These are phyloP conservation scores for Monilinia polystroma DNA, from an alignment of 2,329 filamentous ascomycete genomes.

Conservation along the genomic window DNA sequence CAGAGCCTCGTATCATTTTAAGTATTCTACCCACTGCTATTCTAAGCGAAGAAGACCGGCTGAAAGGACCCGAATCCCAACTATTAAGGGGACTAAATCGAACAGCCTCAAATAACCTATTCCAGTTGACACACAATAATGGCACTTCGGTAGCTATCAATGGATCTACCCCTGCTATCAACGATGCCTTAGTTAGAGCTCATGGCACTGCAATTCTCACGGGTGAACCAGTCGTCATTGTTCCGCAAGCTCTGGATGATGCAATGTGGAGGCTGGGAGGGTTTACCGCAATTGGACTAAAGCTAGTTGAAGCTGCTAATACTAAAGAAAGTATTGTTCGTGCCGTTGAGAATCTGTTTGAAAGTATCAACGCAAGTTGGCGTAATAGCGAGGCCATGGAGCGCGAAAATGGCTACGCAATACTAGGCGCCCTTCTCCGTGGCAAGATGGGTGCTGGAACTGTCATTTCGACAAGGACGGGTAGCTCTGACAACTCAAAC, in stretches of 20 bases:
- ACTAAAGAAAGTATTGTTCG: slow-evolving; percentile 70
- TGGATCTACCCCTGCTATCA: slow-evolving; percentile 79
- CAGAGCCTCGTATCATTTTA: slow-evolving; percentile 77
- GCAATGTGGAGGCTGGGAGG: slow-evolving; percentile 92
- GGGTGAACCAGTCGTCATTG: slow-evolving; percentile 76
- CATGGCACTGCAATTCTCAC: slow-evolving; percentile 81
- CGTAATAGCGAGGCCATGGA: slow-evolving; percentile 98
- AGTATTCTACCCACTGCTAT: slow-evolving; percentile 80
- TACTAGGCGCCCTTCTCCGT: slow-evolving; percentile 78
- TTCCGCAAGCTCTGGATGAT: slow-evolving; percentile 85
- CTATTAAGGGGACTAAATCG: slow-evolving; percentile 75
- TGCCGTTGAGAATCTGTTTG: slow-evolving; percentile 79
- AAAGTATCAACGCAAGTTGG: slow-evolving; percentile 88
- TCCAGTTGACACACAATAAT: slow-evolving; percentile 68
- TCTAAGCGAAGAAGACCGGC: slow-evolving; percentile 76
- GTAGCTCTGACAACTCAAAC: slow-evolving; percentile 36
- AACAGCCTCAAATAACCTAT: slow-evolving; percentile 64
- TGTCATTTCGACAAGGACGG: slow-evolving; percentile 41
- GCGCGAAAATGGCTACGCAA: slow-evolving; percentile 87
- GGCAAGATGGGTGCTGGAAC: slow-evolving; percentile 68
- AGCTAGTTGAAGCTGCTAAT: slow-evolving; percentile 75
- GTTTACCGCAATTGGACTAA: slow-evolving; percentile 80
- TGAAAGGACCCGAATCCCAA: slow-evolving; percentile 68
- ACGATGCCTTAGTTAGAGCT: slow-evolving; percentile 78
- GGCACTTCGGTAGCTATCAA: slow-evolving; percentile 84